phyloP scores from a whole-genome alignment of 352 stramenopile species.

The Phytophthora brassicae region DNA sequence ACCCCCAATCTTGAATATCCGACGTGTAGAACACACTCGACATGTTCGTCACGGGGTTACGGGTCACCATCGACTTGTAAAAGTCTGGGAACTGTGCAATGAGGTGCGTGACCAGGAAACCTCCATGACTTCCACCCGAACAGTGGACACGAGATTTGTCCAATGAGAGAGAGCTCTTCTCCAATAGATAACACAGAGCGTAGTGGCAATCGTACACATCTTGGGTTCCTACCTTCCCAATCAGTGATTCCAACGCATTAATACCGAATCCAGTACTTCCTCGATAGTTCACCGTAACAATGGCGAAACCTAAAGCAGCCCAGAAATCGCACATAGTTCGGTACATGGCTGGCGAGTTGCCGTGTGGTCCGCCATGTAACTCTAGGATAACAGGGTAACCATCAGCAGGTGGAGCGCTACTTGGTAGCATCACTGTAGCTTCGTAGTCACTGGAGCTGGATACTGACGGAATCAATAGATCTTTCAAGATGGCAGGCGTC shows the following conservation, averaged over 20 bases:
- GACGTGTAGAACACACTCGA: slow-evolving; percentile 91
- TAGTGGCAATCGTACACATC: slow-evolving; percentile 94
- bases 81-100: slow-evolving; percentile 94
- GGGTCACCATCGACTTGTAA: slow-evolving; percentile 89
- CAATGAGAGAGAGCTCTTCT: slow-evolving; percentile 56
- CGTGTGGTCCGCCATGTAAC: slow-evolving; percentile 93
- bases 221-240: slow-evolving; percentile 88
- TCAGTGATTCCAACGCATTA: slow-evolving; percentile 85
- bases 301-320: slow-evolving; percentile 85
- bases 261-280: slow-evolving; percentile 95
- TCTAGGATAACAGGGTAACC: slow-evolving; percentile 83
- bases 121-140: slow-evolving; percentile 94
- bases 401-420: slow-evolving; percentile 24
- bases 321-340: slow-evolving; percentile 90
- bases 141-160: slow-evolving; percentile 87
- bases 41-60: slow-evolving; percentile 95
- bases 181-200: slow-evolving; percentile 71
- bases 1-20: slow-evolving; percentile 97
- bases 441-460: slow-evolving; percentile 66
- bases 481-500: slow-evolving; percentile 35
- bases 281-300: slow-evolving; percentile 95
- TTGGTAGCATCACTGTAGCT: slow-evolving; percentile 74
- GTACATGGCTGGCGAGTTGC: slow-evolving; percentile 85
- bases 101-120: slow-evolving; percentile 93
- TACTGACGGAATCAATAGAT: slow-evolving; percentile 52